These are phyloP conservation scores for Carex cristatella DNA, from an alignment of 176 grass and related monocot genomes.

Conservation along the genomic window DNA sequence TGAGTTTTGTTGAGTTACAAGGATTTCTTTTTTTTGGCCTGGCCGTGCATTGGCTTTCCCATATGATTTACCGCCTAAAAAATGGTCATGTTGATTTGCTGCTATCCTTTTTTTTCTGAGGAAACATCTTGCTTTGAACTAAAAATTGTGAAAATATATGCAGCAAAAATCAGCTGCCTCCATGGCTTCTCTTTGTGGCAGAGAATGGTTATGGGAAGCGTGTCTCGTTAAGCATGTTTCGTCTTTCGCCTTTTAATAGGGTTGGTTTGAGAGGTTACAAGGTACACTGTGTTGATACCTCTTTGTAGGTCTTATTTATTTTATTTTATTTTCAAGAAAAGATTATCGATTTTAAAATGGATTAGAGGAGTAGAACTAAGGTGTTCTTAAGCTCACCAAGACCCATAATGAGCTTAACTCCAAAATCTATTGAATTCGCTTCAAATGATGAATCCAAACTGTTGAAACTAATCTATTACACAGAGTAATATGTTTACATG, in stretches of 20 bases:
- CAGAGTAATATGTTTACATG: too few species aligned
- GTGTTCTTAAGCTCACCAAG: too few species aligned
- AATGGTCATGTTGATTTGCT: neutral
- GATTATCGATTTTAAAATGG: neutral
- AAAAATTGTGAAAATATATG: constrained; percentile 18
- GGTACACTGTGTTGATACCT: constrained; percentile 35
- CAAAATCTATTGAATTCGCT: too few species aligned
- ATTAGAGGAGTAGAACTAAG: neutral
- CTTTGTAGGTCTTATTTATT: neutral
- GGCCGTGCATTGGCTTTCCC: neutral
- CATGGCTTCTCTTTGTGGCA: constrained; percentile 93
- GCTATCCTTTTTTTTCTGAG: neutral
- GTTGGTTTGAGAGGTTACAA: constrained; percentile 67
- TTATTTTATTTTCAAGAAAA: neutral
- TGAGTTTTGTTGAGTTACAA: neutral
- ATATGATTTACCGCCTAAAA: neutral
- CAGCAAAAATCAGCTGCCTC: constrained; percentile 54
- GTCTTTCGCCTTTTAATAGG: constrained; percentile 49
- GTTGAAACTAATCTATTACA: too few species aligned
- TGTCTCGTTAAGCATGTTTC: constrained; percentile 65
- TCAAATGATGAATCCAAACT: too few species aligned
- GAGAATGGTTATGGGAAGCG: constrained; percentile 88
- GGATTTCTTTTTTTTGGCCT: neutral
- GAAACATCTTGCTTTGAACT: constrained; percentile 15
- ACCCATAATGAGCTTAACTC: too few species aligned